Evolutionary conservation across 2,329 filamentous ascomycete genomes (phyloP), one percentile per base, ranked within the genome.

Genomic region (Seiridium unicorne): DNA sequence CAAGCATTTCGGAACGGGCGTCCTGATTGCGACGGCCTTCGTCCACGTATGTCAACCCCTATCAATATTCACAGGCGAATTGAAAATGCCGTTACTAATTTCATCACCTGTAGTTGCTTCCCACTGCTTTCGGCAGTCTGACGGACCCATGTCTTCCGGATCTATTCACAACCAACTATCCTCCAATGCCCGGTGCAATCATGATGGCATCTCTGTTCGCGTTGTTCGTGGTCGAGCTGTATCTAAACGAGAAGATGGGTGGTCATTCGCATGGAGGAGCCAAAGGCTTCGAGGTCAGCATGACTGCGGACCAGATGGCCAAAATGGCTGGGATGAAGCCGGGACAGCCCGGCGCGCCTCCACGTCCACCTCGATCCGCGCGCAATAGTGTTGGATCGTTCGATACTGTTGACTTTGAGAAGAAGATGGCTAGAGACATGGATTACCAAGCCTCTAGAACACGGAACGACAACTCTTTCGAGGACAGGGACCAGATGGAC

Each of bases 1-100:
- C 73, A 87, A 87, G 65, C 84, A 87, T 66, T 89, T 89, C 63
- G 86, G 89, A 70, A 91, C 89, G 0, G 89, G 89, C 62, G 89
- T 91, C 18, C 77, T 91, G 44, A 84, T 91, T 60, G 88, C 89
- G 34, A 91, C 89, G 2, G 89, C 89, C 3, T 91, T 91, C 65
- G 88, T 91, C 26, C 89, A 91, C 79, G 80, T 87, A 67, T 65
- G 79, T 72, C 13, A 44, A 48, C 7, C 6, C 44, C 2, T 26
- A 26, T 26, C 18, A 26, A 26, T 26, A 26, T 26, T 26, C 18
- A 26, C 18, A 26, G 18, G 18, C 18, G 2, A 26, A 26, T 26
- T 26, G 18, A 26, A 26, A 26, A 26, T 26, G 18, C 18, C 18
- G 18, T 26, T 26, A 26, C 18, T 26, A 26, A 26, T 26, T 26